phyloP scores from a whole-genome alignment of 208 protist species.

The Trypanosomatidae sp. region DNA sequence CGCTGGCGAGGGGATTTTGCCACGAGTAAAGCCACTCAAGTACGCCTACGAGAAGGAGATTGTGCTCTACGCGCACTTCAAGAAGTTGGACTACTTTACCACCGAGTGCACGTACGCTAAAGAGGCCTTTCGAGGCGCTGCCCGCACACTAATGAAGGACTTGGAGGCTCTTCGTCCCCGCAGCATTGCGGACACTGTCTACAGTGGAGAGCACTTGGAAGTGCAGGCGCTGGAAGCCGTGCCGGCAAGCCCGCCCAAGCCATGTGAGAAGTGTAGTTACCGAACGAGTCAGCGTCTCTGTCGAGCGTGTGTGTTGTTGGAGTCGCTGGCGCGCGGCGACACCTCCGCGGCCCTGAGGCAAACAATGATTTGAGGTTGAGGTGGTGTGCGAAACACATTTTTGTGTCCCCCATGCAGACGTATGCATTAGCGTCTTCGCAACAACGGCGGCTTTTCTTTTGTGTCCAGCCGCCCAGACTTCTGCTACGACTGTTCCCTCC shows the following conservation, averaged over 20 bases:
- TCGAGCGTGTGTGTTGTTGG: conserved; percentile 93
- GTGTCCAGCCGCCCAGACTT: neutral
- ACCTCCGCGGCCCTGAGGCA: conserved; percentile 42
- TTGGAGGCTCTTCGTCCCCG: conserved; percentile 90
- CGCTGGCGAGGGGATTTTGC: conserved; percentile 54
- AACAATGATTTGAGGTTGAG: conserved; percentile 11
- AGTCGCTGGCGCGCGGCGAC: conserved; percentile 77
- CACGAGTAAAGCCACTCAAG: conserved; percentile 97
- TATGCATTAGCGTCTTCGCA: neutral
- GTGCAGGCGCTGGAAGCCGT: conserved; percentile 52
- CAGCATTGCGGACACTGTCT: conserved; percentile 93
- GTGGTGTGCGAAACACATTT: too few species aligned
- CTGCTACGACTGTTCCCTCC: neutral
- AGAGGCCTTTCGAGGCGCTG: conserved; percentile 96
- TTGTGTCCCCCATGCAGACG: neutral
- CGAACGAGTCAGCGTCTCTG: conserved; percentile 92
- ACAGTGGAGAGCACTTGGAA: conserved; percentile 81
- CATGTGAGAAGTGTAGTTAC: conserved; percentile 90
- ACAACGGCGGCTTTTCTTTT: neutral
- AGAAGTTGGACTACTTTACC: conserved; percentile 97
- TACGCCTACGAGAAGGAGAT: conserved; percentile 98
- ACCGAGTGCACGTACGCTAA: conserved; percentile 98
- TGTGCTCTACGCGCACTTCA: conserved; percentile 98
- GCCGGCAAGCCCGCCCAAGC: conserved; percentile 34
- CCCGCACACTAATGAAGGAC: conserved; percentile 94